Evolutionary conservation across 2,329 filamentous ascomycete species (phyloP).

Genomic region (Neofusicoccum sp.): DNA sequence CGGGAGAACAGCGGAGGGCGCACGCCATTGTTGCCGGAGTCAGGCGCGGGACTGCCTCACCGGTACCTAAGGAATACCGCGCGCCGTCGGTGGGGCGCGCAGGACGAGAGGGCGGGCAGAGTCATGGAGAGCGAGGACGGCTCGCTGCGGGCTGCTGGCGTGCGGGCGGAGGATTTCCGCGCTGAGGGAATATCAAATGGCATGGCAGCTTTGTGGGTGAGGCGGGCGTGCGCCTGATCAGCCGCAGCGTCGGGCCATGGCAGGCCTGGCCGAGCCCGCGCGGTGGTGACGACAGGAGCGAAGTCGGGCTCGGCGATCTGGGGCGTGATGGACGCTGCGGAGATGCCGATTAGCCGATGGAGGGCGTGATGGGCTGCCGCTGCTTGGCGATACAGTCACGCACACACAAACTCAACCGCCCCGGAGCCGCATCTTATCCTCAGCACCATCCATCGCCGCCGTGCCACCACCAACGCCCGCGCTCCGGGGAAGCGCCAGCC

Average conservation of each 20-base stretch:
- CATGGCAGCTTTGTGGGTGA: background rate
- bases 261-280: background rate
- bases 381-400: background rate
- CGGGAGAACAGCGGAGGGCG: background rate
- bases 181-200: background rate
- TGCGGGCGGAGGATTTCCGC: background rate
- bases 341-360: constrained; percentile 11
- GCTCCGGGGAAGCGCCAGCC: too few relatives aligned
- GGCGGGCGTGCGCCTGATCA: background rate
- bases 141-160: background rate
- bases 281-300: background rate
- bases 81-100: background rate
- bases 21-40: background rate
- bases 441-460: background rate
- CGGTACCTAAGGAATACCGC: background rate
- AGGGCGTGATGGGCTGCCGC: background rate
- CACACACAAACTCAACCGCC: background rate
- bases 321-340: background rate
- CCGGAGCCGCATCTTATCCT: background rate
- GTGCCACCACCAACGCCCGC: background rate
- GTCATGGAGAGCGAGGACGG: constrained; percentile 4
- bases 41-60: background rate
- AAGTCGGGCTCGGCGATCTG: background rate
- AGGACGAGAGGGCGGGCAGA: background rate
- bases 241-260: background rate